Base-by-base conservation (phyloP, 768 basidiomycete species). In the Pisolithus orientalis region DNA sequence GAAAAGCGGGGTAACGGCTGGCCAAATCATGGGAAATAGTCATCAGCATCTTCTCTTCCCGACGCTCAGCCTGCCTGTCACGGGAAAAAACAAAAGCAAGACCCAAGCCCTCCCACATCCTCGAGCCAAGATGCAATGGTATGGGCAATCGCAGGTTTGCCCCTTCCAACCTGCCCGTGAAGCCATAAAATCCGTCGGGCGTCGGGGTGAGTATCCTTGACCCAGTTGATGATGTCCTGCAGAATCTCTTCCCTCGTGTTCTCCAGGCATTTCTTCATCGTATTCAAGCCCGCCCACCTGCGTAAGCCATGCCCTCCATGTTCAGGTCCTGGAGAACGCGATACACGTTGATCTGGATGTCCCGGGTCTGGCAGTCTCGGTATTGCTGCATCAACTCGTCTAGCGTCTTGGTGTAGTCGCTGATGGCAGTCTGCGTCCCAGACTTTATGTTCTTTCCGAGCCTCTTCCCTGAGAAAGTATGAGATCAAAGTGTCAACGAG, bases 131-230 rank as follows among this genome's bases (percentile, higher is more conserved):
- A 24, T 0, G 49, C 49, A 8, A 52, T 52, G 1, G 51, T 52
- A 25, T 52, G 51, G 14, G 51, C 44, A 21, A 52, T 47, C 10
- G 40, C 49, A 17, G 49, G 43, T 29, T 50, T 50, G 5, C 44
- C 44, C n/a, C 28, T 45, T 1, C 44, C 28, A 5, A 28, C 44
- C 44, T 45, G 44, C 13, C 44, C 44, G 14, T 45, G 44, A 17
- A 45, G 44, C 44, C 44, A 45, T 3, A 45, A 45, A 16, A 49
- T 16, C 13, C 38, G 31, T 39, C 38, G 49, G 14, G 29, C 25
- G 13, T 29, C 21, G 4, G 16, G 14, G 38, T n/a, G 25, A 9
- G 39, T 5, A 14, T 31, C 40, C 16, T 39, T 24, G 7, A 49
- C 28, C 49, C 49, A 49, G 9, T 7, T 8, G 4, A 40, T 32